These are phyloP conservation scores for Starmerella vaccinii DNA, from an alignment of 805 yeast genomes.

Conservation along the genomic window DNA sequence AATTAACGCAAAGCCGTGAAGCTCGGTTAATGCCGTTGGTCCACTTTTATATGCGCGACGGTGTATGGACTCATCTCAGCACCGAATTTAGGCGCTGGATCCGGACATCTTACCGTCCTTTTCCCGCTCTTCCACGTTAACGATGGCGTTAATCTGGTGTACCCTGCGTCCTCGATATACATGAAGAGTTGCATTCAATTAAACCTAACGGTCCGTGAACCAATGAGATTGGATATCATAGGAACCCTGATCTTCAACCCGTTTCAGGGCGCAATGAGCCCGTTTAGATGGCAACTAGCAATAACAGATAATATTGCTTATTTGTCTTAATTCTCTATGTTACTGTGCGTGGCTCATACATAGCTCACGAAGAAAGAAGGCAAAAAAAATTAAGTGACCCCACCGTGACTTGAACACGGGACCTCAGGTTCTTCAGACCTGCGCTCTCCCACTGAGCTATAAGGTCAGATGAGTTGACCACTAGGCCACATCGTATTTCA, in stretches of 20 bases:
- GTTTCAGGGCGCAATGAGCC: too few species aligned
- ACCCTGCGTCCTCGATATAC: background rate
- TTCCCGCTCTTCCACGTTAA: too few species aligned
- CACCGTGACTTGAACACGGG: constrained; percentile 79
- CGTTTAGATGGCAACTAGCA: too few species aligned
- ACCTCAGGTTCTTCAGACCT: constrained; percentile 63
- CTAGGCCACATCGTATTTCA: background rate
- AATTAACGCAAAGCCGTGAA: background rate
- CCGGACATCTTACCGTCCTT: too few species aligned
- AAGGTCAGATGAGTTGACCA: constrained; percentile 28
- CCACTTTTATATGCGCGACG: background rate
- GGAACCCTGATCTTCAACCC: too few species aligned
- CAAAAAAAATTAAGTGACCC: constrained; percentile 29
- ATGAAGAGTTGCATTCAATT: background rate
- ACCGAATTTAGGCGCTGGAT: too few species aligned
- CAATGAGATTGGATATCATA: background rate
- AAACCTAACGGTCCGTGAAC: background rate
- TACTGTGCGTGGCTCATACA: too few species aligned
- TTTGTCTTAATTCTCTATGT: too few species aligned
- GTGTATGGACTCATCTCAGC: too few species aligned
- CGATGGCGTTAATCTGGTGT: background rate
- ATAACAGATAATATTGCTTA: too few species aligned
- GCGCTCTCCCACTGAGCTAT: constrained; percentile 44
- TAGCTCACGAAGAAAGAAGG: background rate
- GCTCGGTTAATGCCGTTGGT: background rate